A percentile compares a stretch with the other conserved stretches of the same genome.
Conservation (phyloP, 1,284 basidiomycete genomes). For the Phlebopus sp. region DNA sequence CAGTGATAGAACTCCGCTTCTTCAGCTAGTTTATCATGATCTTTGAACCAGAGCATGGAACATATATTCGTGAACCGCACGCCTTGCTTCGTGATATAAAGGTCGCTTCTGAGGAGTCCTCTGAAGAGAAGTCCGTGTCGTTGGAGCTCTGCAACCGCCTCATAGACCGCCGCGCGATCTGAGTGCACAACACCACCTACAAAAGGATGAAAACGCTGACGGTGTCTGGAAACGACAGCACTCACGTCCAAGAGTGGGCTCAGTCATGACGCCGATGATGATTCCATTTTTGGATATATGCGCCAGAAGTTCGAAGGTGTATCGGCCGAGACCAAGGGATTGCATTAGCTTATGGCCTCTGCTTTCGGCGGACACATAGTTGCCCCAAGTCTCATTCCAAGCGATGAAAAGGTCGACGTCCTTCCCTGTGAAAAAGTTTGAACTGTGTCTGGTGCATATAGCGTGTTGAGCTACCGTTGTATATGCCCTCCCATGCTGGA, state of each 20-base stretch:
- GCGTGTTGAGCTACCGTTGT: slow-evolving; percentile 20
- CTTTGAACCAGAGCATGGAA: slow-evolving; percentile 14
- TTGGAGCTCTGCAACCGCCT: slow-evolving; percentile 41
- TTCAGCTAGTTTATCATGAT: slow-evolving; percentile 26
- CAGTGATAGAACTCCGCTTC: slow-evolving; percentile 17
- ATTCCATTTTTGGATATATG: slow-evolving; percentile 42
- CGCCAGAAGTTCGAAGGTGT: slow-evolving; percentile 44
- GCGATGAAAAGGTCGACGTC: slow-evolving; percentile 37
- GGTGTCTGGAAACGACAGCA: not conserved
- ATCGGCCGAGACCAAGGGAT: slow-evolving; percentile 32
- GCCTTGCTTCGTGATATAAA: slow-evolving; percentile 32
- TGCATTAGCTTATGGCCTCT: slow-evolving; percentile 33
- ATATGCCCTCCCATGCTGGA: slow-evolving; percentile 30
- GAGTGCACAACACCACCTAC: slow-evolving; percentile 25
- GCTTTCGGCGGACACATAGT: slow-evolving; percentile 35
- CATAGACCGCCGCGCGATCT: slow-evolving; percentile 43
- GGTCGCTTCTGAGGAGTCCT: slow-evolving; percentile 21
- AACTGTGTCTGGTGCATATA: not conserved
- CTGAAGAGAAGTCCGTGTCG: slow-evolving; percentile 32
- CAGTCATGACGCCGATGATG: slow-evolving; percentile 45
- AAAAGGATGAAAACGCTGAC: slow-evolving; percentile 11
- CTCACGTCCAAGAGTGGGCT: slow-evolving; percentile 41
- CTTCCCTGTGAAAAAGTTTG: slow-evolving; percentile 16
- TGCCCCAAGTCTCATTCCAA: slow-evolving; percentile 29
- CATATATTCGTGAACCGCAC: slow-evolving; percentile 29